Percentiles rank a stretch among this genome's conserved stretches.
These are phyloP conservation scores for Blastocystis sp. DNA, from an alignment of 352 stramenopile species.

Conservation along the genomic window DNA sequence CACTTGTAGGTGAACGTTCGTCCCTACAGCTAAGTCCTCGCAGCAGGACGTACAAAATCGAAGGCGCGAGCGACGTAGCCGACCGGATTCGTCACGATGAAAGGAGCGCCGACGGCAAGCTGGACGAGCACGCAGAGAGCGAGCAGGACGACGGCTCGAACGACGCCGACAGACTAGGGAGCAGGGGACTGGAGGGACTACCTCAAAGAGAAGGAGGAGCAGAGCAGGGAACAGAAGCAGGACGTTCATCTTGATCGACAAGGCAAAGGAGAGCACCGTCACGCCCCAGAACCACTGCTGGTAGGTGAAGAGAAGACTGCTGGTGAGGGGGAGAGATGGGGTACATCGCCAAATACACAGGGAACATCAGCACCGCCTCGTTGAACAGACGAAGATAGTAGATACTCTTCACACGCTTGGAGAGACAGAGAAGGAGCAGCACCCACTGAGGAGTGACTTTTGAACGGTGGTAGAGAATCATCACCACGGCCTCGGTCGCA, in stretches of 20 bases:
- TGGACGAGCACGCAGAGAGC: constrained; percentile 83
- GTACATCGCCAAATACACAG: constrained; percentile 85
- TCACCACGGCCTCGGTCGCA: constrained; percentile 75
- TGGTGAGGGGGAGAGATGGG: constrained; percentile 68
- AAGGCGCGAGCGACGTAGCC: constrained; percentile 91
- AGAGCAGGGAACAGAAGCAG: constrained; percentile 91
- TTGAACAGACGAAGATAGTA: constrained; percentile 97
- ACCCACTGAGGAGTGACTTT: constrained; percentile 68
- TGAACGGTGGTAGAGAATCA: constrained; percentile 75
- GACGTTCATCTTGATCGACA: constrained; percentile 98
- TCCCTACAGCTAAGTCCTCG: constrained; percentile 50
- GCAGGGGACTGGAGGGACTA: background rate
- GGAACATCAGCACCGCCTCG: constrained; percentile 87
- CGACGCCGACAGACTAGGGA: constrained; percentile 69
- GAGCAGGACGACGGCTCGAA: constrained; percentile 76
- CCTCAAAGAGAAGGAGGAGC: constrained; percentile 86
- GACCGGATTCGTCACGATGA: constrained; percentile 84
- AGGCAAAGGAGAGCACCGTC: constrained; percentile 85
- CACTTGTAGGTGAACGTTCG: constrained; percentile 96
- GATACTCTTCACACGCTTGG: constrained; percentile 92
- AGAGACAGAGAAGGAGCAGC: constrained; percentile 81
- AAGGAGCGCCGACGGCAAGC: constrained; percentile 83
- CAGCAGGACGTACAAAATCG: constrained; percentile 74
- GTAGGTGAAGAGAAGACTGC: constrained; percentile 66
- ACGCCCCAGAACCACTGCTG: constrained; percentile 58